Base-by-base conservation (phyloP, 2,329 filamentous ascomycete genomes). In the Monosporascus sp. region DNA sequence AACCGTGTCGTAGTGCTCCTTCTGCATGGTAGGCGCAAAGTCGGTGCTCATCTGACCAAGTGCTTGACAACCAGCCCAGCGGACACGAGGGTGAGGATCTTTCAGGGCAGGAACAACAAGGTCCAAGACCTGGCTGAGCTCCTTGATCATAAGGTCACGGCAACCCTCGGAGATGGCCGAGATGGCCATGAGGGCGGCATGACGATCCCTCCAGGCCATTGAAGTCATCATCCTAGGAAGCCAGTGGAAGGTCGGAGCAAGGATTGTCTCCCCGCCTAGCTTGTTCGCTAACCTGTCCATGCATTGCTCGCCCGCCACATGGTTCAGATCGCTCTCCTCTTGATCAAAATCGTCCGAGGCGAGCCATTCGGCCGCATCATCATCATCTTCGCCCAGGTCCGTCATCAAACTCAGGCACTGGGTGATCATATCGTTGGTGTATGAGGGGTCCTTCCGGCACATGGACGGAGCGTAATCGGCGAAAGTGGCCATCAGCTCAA, bases 11-110 rank as follows among this genome's bases (percentile, higher is more conserved):
- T 96, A 94, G 71, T 96, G 96, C 64, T 96, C 94, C 61, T 90
- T 88, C 72, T 99, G 94, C 93, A 99, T 97, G 11, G 89, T 95
- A 14, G 92, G 92, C 14, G 95, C 93, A 70, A 99, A 99, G 68
- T 99, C 94, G 35, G 94, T 99, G 75, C 93, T 97, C 94, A 99
- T 99, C 72, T 99, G 94, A 27, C 94, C 94, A n/a, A 99, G 81
- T 43, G 94, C 94, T 68, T 99, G 97, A 77, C 94, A 99, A 37
- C 92, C 94, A 50, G 94, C 94, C 86, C 95, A 99, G 64, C 93
- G 87, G 52, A 99, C 94, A 67, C 94, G 89, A 41, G 94, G 89
- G 68, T 99, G 94, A 40, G 88, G 82, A 67, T 99, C 93, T 63
- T 87, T 86, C 37, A 99, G 80, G 37, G 93, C 89, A 17, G 94